Base-by-base conservation (phyloP, 805 yeast genomes). In the Kodamaea restingae region DNA sequence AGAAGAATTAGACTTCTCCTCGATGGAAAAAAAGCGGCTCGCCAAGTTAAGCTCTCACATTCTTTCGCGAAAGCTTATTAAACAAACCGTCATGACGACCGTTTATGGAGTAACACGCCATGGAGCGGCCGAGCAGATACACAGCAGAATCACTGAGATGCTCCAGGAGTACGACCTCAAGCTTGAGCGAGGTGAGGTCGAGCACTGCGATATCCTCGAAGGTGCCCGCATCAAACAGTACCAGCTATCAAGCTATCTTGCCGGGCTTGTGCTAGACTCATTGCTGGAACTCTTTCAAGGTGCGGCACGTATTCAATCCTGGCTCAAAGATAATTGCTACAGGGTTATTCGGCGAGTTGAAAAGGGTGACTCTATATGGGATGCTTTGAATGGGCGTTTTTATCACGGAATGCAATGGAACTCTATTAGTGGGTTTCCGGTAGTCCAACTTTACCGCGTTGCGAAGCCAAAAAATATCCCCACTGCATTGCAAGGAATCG, bases 41-140 rank as follows among this genome's bases (percentile, higher is more conserved):
- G 11, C 22, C 17, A 4, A 4, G 4, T 20, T 34, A 11, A 9
- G 44, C 2, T 30, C 32, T 9, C 32, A 30, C 4, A 17, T 63
- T 7, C 41, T 66, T 8, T 40, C 48, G 6, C 46, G 74, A 7
- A 64, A 61, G 35, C 44, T 67, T 15, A 52, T 69, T 29, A 69
- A 69, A 45, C 65, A 65, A 36, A 67, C 73, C 1, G 64, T 67
- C 4, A 69, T 69, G 74, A 69, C 74, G 4, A 61, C 67, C 4
- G 74, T 69, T 1, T 69, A 69, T 44, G 73, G 74, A 0, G 73
- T 69, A 2, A 68, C 73, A 0, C 27, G 35, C 1, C 59, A 37
- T 46, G 74, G 74, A 0, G 73, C 67, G 1, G 42, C 53, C 1
- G 35, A 38, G 7, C 74, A 69, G 46, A 55, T 69, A n/a, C 21